Evolutionary conservation across 495 filamentous ascomycete genomes (phyloP).

Genomic region (Aspergillus saccharolyticus): DNA sequence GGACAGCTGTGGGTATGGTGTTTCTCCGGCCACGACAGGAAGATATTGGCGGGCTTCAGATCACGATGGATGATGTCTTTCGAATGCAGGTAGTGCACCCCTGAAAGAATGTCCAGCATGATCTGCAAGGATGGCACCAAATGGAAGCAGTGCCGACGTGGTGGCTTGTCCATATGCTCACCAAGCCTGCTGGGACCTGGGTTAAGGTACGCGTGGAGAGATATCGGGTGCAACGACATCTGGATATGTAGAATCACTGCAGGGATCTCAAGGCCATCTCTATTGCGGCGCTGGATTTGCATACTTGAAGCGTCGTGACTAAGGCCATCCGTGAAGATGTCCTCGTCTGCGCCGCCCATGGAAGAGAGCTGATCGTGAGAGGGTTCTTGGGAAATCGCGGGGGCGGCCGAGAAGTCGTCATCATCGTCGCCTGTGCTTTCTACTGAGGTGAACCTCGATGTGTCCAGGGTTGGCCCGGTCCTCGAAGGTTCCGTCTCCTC

Average conservation of each 20-base stretch:
- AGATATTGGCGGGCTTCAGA: conserved; percentile 68
- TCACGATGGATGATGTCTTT: conserved; percentile 62
- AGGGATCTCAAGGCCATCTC: conserved; percentile 25
- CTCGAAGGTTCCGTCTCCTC: not conserved
- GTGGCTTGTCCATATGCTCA: conserved; percentile 7
- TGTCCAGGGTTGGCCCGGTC: not conserved
- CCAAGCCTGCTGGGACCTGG: conserved; percentile 18
- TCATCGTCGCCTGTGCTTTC: conserved; percentile 26
- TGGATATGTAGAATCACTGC: conserved; percentile 49
- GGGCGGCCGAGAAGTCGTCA: conserved; percentile 37
- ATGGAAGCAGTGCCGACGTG: conserved; percentile 47
- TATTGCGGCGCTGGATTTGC: conserved; percentile 27
- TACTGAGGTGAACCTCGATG: conserved; percentile 29
- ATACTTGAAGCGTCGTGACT: conserved; percentile 38
- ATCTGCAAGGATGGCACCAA: conserved; percentile 39
- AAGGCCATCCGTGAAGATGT: conserved; percentile 50
- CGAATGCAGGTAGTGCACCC: conserved; percentile 58
- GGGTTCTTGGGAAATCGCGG: conserved; percentile 28
- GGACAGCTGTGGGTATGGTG: conserved; percentile 22
- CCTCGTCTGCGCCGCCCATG: conserved; percentile 32
- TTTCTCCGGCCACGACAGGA: conserved; percentile 43
- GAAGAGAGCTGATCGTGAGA: conserved; percentile 31
- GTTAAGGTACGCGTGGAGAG: conserved; percentile 43
- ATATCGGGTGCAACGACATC: conserved; percentile 51
- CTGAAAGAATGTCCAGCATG: conserved; percentile 40